Evolutionary conservation across 306 rosid species (phyloP).

Genomic region (Comarum palustre): DNA sequence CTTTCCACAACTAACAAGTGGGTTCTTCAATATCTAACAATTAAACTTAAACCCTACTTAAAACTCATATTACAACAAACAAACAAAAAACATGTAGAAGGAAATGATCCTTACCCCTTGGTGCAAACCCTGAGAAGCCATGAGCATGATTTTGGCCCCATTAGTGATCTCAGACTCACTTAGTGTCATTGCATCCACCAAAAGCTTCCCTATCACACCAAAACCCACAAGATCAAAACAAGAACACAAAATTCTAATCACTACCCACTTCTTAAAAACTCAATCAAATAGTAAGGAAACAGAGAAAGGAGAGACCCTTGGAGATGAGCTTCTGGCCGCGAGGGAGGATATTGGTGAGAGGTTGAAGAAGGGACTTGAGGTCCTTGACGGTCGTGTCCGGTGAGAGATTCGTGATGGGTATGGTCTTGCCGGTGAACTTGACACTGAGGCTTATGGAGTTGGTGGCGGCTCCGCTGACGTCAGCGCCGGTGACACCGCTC

Average conservation of each 20-base stretch:
- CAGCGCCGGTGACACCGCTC: slow-evolving; percentile 18
- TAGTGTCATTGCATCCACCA: slow-evolving; percentile 69
- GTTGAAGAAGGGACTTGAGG: slow-evolving; percentile 76
- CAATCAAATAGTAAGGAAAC: background rate
- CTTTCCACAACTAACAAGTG: background rate
- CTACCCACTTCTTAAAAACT: background rate
- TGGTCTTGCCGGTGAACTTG: slow-evolving; percentile 57
- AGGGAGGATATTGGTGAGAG: slow-evolving; percentile 76
- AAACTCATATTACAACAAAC: background rate
- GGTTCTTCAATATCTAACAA: background rate
- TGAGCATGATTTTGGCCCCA: slow-evolving; percentile 84
- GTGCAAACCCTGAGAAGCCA: slow-evolving; percentile 88
- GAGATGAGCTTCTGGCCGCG: slow-evolving; percentile 93
- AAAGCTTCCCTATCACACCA: slow-evolving; percentile 63
- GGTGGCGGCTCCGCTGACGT: slow-evolving; percentile 1
- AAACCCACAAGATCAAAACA: slow-evolving; percentile 9
- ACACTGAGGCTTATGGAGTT: slow-evolving; percentile 42
- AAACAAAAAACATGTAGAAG: background rate
- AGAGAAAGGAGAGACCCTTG: slow-evolving; percentile 52
- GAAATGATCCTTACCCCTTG: slow-evolving; percentile 66
- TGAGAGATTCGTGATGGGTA: slow-evolving; percentile 51
- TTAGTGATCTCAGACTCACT: slow-evolving; percentile 49
- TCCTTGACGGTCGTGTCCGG: slow-evolving; percentile 59
- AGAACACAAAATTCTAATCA: background rate
- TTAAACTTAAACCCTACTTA: background rate